Evolutionary conservation across 2,329 filamentous ascomycete species (phyloP).

Genomic region (Dichotomopilus funicola): DNA sequence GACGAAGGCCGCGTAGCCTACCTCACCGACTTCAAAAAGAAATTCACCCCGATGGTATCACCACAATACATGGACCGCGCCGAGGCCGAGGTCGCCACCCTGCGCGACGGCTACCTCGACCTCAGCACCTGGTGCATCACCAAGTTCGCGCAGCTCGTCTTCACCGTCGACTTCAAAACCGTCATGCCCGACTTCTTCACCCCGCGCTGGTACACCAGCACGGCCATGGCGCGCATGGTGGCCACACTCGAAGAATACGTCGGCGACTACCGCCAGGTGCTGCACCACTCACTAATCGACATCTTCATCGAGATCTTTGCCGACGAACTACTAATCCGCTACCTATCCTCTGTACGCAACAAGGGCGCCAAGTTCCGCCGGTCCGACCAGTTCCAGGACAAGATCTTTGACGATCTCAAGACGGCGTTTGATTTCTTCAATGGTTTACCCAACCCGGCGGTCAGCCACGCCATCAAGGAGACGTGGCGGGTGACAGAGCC

Average conservation of each 20-base stretch:
- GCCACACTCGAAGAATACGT: conserved; percentile 95
- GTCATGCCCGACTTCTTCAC: conserved; percentile 91
- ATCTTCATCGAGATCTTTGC: conserved; percentile 91
- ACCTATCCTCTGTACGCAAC: conserved; percentile 80
- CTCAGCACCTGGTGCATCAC: conserved; percentile 88
- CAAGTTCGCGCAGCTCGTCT: conserved; percentile 80
- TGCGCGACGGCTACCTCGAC: conserved; percentile 91
- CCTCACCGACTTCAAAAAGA: conserved; percentile 76
- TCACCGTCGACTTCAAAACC: conserved; percentile 77
- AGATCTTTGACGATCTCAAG: conserved; percentile 87
- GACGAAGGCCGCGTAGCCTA: conserved; percentile 71
- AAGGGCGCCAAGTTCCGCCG: conserved; percentile 83
- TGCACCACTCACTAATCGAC: conserved; percentile 82
- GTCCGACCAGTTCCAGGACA: conserved; percentile 80
- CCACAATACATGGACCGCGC: conserved; percentile 72
- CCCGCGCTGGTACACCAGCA: conserved; percentile 76
- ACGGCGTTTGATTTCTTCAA: conserved; percentile 88
- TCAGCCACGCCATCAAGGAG: conserved; percentile 69
- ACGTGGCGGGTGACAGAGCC: conserved; percentile 89
- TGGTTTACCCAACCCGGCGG: conserved; percentile 61
- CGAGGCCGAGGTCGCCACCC: conserved; percentile 61
- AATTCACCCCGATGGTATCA: conserved; percentile 75
- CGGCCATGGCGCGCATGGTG: conserved; percentile 87
- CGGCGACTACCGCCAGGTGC: conserved; percentile 72
- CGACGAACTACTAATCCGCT: conserved; percentile 81